phyloP scores from a whole-genome alignment of 176 grass and related monocot genomes.

The Melocanna baccifera region DNA sequence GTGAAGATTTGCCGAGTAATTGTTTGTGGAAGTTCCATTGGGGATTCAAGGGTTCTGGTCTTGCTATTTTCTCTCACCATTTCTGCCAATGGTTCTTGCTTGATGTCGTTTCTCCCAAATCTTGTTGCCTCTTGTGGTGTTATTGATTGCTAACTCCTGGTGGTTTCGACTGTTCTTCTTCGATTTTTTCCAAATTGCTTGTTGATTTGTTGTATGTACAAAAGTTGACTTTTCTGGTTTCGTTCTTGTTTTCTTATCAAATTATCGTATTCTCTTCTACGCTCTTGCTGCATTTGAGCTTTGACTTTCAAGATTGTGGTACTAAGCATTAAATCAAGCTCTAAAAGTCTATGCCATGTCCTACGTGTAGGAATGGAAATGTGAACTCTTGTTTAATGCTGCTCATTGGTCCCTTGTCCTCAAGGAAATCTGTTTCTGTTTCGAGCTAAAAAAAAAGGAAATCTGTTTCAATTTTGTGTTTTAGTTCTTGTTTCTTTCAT shows the following conservation, averaged over 20 bases:
- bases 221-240: neutral
- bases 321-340: slow-evolving; percentile 1
- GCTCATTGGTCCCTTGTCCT: neutral
- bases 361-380: slow-evolving; percentile 13
- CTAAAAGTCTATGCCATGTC: neutral
- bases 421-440: slow-evolving; percentile 17
- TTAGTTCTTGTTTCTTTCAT: slow-evolving; percentile 27
- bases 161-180: neutral
- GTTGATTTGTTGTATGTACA: neutral
- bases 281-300: neutral
- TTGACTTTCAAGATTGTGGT: slow-evolving; percentile 7
- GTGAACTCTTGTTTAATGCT: slow-evolving; percentile 4
- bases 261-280: neutral
- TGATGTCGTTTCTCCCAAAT: neutral
- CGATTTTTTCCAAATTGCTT: neutral
- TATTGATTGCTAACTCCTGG: neutral
- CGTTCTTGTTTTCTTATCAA: slow-evolving; percentile 3
- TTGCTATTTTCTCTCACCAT: neutral
- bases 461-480: slow-evolving; percentile 17
- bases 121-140: neutral
- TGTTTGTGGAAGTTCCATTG: neutral
- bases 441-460: too few relatives aligned
- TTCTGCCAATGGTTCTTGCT: neutral
- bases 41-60: neutral
- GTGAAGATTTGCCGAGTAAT: neutral